phyloP scores from a whole-genome alignment of 129 eudicot species.

The Centrapalus pauciflorus region DNA sequence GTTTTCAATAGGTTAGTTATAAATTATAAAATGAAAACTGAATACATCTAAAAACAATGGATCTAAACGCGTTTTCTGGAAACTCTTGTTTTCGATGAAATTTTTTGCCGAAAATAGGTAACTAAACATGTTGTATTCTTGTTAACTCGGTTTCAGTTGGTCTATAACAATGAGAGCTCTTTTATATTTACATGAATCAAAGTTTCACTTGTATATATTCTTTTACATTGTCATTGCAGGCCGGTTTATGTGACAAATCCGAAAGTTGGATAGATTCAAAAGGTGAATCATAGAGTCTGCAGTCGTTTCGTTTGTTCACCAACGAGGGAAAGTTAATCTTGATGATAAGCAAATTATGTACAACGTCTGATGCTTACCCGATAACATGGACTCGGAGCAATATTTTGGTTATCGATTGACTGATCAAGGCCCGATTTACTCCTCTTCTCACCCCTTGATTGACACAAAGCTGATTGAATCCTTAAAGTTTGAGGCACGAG shows the following conservation, averaged over 20 bases:
- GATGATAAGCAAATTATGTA: conserved; percentile 5
- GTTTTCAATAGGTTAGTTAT: neutral
- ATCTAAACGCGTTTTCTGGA: too few relatives aligned
- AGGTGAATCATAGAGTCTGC: neutral
- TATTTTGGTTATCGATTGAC: conserved; percentile 39
- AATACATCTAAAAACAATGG: neutral
- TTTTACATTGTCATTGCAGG: conserved; percentile 9
- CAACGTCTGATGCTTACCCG: conserved; percentile 33
- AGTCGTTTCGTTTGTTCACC: neutral
- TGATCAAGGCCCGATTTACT: conserved; percentile 41
- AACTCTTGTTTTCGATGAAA: too few relatives aligned
- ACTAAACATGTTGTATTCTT: too few relatives aligned
- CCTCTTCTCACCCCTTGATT: conserved; percentile 35
- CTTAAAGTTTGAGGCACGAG: conserved; percentile 48
- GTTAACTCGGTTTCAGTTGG: neutral
- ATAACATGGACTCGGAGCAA: conserved; percentile 67
- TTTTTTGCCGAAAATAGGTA: too few relatives aligned
- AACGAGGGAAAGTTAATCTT: neutral
- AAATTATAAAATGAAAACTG: neutral
- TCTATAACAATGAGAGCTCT: neutral
- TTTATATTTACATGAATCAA: neutral
- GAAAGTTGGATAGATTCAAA: neutral
- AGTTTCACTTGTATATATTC: neutral
- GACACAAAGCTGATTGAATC: conserved; percentile 39
- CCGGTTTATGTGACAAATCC: neutral